Base-by-base conservation (phyloP, 164 flowering plant genomes). In the Vitis rupestris region DNA sequence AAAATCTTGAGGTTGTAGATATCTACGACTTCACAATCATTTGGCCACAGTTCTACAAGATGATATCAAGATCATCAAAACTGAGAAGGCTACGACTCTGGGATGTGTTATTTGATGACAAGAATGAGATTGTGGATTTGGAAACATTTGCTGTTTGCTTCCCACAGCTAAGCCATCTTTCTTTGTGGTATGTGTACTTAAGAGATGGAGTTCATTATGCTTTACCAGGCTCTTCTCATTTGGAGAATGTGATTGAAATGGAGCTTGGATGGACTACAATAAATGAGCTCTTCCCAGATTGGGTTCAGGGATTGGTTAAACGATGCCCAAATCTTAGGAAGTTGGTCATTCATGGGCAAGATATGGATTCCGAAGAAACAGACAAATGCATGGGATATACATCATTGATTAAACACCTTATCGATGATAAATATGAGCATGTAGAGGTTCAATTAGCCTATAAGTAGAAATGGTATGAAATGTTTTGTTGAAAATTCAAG, bases 251-350 rank as follows among this genome's bases (percentile, higher is more conserved):
- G 62, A 73, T 72, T 66, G 82, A 85, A 8, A 72, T 92, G 79
- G 97, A 90, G 72, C 86, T 94, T 72, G 97, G 97, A 13, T 94
- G 97, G 94, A 85, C 85, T 29, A 80, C 81, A 12, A 83, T 92
- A 50, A 80, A 62, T 75, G 91, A 88, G 71, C 78, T 82, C 29
- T 94, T 94, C 82, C 80, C 86, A 15, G 67, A 63, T 0, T 88
- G 82, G 86, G 83, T 84, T 2, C 83, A 69, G 12, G 82, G 72
- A 4, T 65, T 88, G 53, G 66, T 88, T 10, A 78, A 79, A 66
- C 56, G 81, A 74, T 86, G 92, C 72, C 90, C 92, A 2, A 77
- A 74, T 71, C 79, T 88, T 15, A 79, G 65, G 75, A 86, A 79
- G 72, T 59, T 88, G 80, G 77, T 88, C 17, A 84, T 88, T 70